Evolutionary conservation across 208 protist species (phyloP), one percentile per base, ranked within the genome.

Genomic region (Acanthamoeba triangularis): DNA sequence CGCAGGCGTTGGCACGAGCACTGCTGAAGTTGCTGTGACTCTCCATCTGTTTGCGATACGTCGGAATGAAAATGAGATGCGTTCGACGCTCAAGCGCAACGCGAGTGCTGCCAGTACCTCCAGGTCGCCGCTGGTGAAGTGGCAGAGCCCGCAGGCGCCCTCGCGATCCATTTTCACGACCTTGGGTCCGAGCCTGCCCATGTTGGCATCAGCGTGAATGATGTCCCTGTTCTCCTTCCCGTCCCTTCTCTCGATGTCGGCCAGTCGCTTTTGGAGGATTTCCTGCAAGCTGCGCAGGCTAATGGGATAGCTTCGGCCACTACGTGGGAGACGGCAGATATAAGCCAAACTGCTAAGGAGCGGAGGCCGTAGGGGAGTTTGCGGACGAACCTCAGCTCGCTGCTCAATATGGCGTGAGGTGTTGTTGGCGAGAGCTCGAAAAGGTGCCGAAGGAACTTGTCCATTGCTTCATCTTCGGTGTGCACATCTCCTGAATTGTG

Each of bases 21-120:
- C 93, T 96, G 47, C 59, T 25, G 44, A 96, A 96, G 65, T 87
- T 94, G 54, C 95, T 94, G 35, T 61, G 94, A 18, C 65, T 37
- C 52, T 96, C 95, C 94, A 80, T 59, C 95, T 96, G 13, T 37
- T 74, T 20, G 8, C 33, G 65, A 33, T 28, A 28, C 56, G 11
- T 49, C 14, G 37, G 30, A 33, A n/a, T 47, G n/a, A 90, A 30
- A 90, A 49, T 65, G 59, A 65, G 59, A 11, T 65, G 69, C 3
- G 13, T 14, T 74, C 30, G 37, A 74, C 33, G 10, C 65, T 0
- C 65, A 74, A 37, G 35, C 65, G 16, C 44, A 59, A 16, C 16
- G 54, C 13, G 44, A 47, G 44, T 28, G 25, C 16, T 10, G n/a
- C 37, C 69, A 30, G 37, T 78, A 84, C 74, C 74, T 84, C 74